Conservation (phyloP, 306 rosid species). For the Bauhinia variegata region DNA sequence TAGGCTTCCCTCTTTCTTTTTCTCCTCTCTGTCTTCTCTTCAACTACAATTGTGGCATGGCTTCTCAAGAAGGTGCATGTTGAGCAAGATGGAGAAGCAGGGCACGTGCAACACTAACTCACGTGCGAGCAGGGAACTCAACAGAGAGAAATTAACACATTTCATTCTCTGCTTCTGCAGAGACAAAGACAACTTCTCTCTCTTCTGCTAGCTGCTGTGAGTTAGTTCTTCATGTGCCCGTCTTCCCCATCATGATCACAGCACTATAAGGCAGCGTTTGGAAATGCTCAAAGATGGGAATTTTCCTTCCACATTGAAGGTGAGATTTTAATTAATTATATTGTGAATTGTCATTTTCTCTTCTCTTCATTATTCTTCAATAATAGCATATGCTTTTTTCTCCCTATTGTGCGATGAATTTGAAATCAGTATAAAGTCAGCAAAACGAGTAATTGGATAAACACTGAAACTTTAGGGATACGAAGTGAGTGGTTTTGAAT, state of each 20-base stretch:
- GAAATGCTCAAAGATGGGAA: conserved; percentile 32
- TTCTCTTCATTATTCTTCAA: conserved; percentile 1
- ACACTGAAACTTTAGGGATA: conserved; percentile 23
- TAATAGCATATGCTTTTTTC: conserved; percentile 17
- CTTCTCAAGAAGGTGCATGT: conserved; percentile 59
- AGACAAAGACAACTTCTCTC: conserved; percentile 3
- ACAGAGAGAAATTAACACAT: conserved; percentile 32
- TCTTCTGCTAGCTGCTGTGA: conserved; percentile 29
- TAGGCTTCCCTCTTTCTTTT: conserved; percentile 10
- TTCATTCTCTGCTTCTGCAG: conserved; percentile 12
- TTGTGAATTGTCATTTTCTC: conserved; percentile 2
- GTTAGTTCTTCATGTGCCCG: conserved; percentile 98
- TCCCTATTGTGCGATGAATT: not conserved
- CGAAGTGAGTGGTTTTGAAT: conserved; percentile 38
- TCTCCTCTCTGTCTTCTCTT: conserved; percentile 3
- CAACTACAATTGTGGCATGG: too few species aligned
- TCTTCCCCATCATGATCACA: conserved; percentile 96
- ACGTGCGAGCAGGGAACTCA: conserved; percentile 12
- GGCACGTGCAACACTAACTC: conserved; percentile 99
- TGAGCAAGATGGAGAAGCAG: conserved; percentile 99
- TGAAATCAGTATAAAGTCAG: conserved; percentile 22
- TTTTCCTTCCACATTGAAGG: conserved; percentile 37
- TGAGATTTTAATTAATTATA: conserved; percentile 21
- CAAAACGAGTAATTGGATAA: conserved; percentile 17
- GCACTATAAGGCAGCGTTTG: conserved; percentile 47